A percentile compares a stretch with the other conserved stretches of the same genome.
Evolutionary conservation across 805 yeast species (phyloP).

Genomic region (Alloascoidea hylecoeti): DNA sequence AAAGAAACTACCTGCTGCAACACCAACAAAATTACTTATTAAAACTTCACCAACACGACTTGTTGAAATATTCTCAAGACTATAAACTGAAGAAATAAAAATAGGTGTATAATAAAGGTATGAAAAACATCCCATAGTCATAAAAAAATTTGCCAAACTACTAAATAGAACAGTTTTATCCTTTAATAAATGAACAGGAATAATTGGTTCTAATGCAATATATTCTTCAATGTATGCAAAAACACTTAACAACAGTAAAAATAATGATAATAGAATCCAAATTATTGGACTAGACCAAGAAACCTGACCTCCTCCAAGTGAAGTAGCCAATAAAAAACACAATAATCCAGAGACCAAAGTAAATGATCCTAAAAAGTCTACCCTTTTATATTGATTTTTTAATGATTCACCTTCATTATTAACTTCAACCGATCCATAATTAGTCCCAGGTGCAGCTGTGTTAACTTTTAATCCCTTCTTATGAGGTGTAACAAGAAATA

Average conservation of each 20-base stretch:
- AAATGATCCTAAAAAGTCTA: conserved; percentile 56
- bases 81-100: conserved; percentile 35
- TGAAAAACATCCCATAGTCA: conserved; percentile 54
- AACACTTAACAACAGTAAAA: conserved; percentile 13
- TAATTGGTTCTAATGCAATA: conserved; percentile 47
- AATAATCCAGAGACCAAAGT: conserved; percentile 44
- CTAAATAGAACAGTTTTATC: conserved; percentile 51
- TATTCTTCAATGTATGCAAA: conserved; percentile 39
- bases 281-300: conserved; percentile 31
- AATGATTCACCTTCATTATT: neutral
- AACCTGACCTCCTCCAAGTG: conserved; percentile 47
- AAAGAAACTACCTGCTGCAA: conserved; percentile 49
- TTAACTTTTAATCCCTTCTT: conserved; percentile 6
- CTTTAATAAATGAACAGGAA: conserved; percentile 45
- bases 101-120: conserved; percentile 60
- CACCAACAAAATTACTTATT: conserved; percentile 44
- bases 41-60: conserved; percentile 7
- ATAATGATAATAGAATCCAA: conserved; percentile 20
- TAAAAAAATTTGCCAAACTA: conserved; percentile 55
- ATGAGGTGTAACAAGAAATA: conserved; percentile 3
- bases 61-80: conserved; percentile 6
- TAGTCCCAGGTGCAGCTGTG: conserved; percentile 5
- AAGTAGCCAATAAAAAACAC: conserved; percentile 46
- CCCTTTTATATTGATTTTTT: conserved; percentile 15
- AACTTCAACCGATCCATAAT: neutral